phyloP scores from a whole-genome alignment of 352 stramenopile species.

The Pilasporangium apinafurcum region DNA sequence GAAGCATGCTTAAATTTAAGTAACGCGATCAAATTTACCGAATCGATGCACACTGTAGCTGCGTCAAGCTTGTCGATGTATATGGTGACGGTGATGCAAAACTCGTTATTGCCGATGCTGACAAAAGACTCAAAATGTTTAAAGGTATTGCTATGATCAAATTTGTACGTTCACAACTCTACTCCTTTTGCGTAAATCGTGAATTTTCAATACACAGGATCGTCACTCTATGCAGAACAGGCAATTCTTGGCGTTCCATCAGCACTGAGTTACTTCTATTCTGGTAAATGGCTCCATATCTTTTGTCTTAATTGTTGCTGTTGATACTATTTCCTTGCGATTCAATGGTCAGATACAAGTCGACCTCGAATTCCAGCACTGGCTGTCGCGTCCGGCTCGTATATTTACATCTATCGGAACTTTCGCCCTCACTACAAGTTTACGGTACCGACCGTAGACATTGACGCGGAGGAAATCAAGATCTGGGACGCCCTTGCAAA shows the following conservation, averaged over 20 bases:
- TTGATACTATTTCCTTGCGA: too few species aligned
- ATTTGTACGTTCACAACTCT: neutral
- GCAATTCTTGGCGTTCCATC: conserved; percentile 72
- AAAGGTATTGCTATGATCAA: conserved; percentile 37
- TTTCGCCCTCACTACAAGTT: conserved; percentile 91
- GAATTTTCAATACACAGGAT: conserved; percentile 19
- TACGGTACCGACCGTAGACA: conserved; percentile 70
- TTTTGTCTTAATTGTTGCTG: neutral
- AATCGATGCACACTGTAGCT: conserved; percentile 19
- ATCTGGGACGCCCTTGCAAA: conserved; percentile 67
- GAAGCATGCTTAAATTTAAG: too few species aligned
- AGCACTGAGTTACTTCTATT: conserved; percentile 75
- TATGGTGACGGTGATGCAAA: conserved; percentile 83
- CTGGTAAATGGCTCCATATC: conserved; percentile 11
- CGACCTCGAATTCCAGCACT: conserved; percentile 74
- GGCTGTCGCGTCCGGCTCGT: conserved; percentile 78
- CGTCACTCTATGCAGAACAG: conserved; percentile 73
- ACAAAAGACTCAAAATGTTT: conserved; percentile 84
- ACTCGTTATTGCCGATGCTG: conserved; percentile 70
- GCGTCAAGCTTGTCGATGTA: conserved; percentile 72
- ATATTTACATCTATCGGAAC: conserved; percentile 90
- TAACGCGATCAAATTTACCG: conserved; percentile 7
- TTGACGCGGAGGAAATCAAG: conserved; percentile 62
- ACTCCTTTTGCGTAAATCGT: neutral
- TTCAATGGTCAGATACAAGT: conserved; percentile 29